Evolutionary conservation across 495 filamentous ascomycete genomes (phyloP).

Genomic region (Echria macrotheca): DNA sequence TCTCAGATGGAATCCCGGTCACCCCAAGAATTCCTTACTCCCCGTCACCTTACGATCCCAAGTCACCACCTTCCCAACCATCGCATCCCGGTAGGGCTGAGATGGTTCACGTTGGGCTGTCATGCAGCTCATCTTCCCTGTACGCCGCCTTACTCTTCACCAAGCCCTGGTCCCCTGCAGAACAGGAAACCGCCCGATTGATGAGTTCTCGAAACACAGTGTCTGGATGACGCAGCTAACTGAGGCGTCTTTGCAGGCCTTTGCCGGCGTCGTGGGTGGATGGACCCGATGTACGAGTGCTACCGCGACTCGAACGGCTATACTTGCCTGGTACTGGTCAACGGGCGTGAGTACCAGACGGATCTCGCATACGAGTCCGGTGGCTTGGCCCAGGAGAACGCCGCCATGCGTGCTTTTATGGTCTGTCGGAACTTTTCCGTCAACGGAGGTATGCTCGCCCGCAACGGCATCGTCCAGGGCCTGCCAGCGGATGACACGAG

Average conservation of each 20-base stretch:
- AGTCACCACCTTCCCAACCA: slow-evolving; percentile 7
- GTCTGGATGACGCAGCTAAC: slow-evolving; percentile 39
- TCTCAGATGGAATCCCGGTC: slow-evolving; percentile 19
- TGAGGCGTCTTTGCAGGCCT: slow-evolving; percentile 61
- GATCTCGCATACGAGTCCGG: slow-evolving; percentile 78
- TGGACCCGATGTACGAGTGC: slow-evolving; percentile 83
- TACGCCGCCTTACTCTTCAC: slow-evolving; percentile 28
- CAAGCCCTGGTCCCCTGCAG: not conserved
- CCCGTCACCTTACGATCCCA: slow-evolving; percentile 16
- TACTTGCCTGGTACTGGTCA: slow-evolving; percentile 88
- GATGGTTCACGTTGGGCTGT: slow-evolving; percentile 37
- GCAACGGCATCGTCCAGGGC: slow-evolving; percentile 79
- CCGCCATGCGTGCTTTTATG: slow-evolving; percentile 94
- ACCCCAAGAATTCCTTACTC: slow-evolving; percentile 12
- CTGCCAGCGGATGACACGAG: slow-evolving; percentile 58
- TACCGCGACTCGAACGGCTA: slow-evolving; percentile 68
- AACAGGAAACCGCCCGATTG: slow-evolving; percentile 21
- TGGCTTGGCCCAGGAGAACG: slow-evolving; percentile 82
- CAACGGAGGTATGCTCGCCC: slow-evolving; percentile 88
- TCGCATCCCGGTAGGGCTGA: slow-evolving; percentile 28
- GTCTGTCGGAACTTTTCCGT: slow-evolving; percentile 98
- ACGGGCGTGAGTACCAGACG: slow-evolving; percentile 93
- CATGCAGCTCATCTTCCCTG: slow-evolving; percentile 40
- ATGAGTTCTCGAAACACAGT: slow-evolving; percentile 23
- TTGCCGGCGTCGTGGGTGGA: slow-evolving; percentile 93